Base-by-base conservation (phyloP, 768 basidiomycete genomes). In the Amanita exitialis region DNA sequence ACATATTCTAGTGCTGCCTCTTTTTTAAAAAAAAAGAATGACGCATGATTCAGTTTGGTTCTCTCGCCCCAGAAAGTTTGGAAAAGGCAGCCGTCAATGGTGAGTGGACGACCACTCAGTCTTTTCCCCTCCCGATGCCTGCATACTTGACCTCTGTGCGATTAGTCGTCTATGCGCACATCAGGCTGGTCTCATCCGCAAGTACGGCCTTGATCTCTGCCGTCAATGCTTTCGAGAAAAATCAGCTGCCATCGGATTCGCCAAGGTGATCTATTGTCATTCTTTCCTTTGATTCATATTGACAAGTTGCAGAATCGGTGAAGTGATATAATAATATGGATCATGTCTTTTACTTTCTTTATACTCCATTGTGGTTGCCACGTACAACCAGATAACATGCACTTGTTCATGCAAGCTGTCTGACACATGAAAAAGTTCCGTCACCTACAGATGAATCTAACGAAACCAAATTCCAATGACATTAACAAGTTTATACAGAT, bases 31-130 rank as follows among this genome's bases (percentile, higher is more conserved):
- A 78, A 73, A 91, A 57, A 84, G 79, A 73, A 91, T 95, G 93
- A 93, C 93, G 64, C 93, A 95, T 90, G 90, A 94, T 79, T 86
- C 91, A 62, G 83, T 96, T 73, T 96, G 93, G 92, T 93, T 92
- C 73, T 91, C 90, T 69, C 89, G 88, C 64, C 93, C 93, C 56
- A 82, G 92, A 70, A 95, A 90, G 71, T 95, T 62, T 74, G 93
- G 93, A 67, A 95, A 95, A 74, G 93, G 93, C 64, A 83, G 83
- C 67, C 89, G 93, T 66, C 90, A 94, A 70, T 96, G 90, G 90
- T 91, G 67, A 65, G 83, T 73, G 30, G 16, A n/a, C n/a, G n/a
- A n/a, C n/a, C n/a, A n/a, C n/a, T n/a, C n/a, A n/a, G n/a, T n/a
- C n/a, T n/a, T n/a, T 36, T 34, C 16, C 47, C 37, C 37, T 15